phyloP scores from a whole-genome alignment of 768 basidiomycete species.

The Boletus sp. region DNA sequence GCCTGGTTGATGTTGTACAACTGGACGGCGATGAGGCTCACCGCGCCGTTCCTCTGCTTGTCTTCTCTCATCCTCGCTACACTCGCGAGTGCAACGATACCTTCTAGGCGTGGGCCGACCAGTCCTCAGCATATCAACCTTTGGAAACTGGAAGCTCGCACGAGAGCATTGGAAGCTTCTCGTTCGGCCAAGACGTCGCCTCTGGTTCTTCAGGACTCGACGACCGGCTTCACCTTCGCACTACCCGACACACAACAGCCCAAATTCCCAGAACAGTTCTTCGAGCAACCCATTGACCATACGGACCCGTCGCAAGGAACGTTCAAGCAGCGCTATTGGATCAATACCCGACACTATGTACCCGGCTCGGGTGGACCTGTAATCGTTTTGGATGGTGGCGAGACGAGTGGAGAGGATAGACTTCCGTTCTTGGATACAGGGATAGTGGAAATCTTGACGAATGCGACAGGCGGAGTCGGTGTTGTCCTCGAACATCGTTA shows the following conservation, averaged over 20 bases:
- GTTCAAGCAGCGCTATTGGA: slow-evolving; percentile 91
- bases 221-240: slow-evolving; percentile 11
- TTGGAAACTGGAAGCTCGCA: slow-evolving; percentile 48
- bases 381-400: slow-evolving; percentile 89
- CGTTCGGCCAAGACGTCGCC: slow-evolving; percentile 9
- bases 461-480: slow-evolving; percentile 82
- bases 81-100: slow-evolving; percentile 9
- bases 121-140: slow-evolving; percentile 66
- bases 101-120: slow-evolving; percentile 16
- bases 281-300: slow-evolving; percentile 86
- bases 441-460: slow-evolving; percentile 82
- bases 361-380: slow-evolving; percentile 75
- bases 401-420: slow-evolving; percentile 78
- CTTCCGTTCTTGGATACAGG: slow-evolving; percentile 61
- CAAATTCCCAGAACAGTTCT: slow-evolving; percentile 63
- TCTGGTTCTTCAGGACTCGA: slow-evolving; percentile 24
- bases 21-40: slow-evolving; percentile 17
- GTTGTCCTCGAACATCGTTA: slow-evolving; percentile 93
- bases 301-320: slow-evolving; percentile 57
- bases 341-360: slow-evolving; percentile 78
- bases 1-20: background rate
- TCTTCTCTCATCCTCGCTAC: slow-evolving; percentile 8
- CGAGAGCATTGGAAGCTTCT: slow-evolving; percentile 15
- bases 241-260: slow-evolving; percentile 11
- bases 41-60: slow-evolving; percentile 9